These are phyloP conservation scores for Plasmodium falciparum DNA, from an alignment of 169 alveolate species.

Conservation along the genomic window DNA sequence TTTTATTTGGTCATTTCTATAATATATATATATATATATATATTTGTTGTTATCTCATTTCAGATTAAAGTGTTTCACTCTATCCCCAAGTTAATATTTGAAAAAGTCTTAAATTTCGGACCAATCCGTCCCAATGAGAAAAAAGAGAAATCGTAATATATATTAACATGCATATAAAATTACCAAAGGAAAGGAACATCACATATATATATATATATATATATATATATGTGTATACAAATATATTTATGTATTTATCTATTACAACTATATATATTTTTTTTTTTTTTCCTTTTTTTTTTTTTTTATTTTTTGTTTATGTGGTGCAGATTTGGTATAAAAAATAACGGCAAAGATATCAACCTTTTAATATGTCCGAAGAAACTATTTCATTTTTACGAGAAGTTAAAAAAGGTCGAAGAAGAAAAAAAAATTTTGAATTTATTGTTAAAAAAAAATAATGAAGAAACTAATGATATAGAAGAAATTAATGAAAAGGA, in stretches of 20 bases:
- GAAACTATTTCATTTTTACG: slow-evolving; percentile 47
- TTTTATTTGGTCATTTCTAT: neutral
- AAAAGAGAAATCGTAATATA: slow-evolving; percentile 49
- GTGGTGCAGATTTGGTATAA: slow-evolving; percentile 26
- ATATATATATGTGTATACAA: too few relatives aligned
- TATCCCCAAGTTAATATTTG: slow-evolving; percentile 36
- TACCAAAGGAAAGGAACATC: too few relatives aligned
- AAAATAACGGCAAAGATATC: slow-evolving; percentile 42
- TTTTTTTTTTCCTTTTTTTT: neutral
- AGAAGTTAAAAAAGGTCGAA: slow-evolving; percentile 32
- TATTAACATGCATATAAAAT: neutral
- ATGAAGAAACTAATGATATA: slow-evolving; percentile 18
- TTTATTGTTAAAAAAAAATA: slow-evolving; percentile 33
- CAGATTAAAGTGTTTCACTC: slow-evolving; percentile 58
- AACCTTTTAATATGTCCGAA: slow-evolving; percentile 42
- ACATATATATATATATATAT: too few relatives aligned
- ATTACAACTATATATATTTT: too few relatives aligned
- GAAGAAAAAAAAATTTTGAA: slow-evolving; percentile 62
- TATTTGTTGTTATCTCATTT: neutral
- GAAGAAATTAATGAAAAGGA: slow-evolving; percentile 43
- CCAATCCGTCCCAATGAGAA: slow-evolving; percentile 58
- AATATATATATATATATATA: slow-evolving; percentile 5
- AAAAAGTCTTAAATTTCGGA: slow-evolving; percentile 48
- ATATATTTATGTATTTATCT: too few relatives aligned
- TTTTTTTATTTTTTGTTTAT: slow-evolving; percentile 1